Evolutionary conservation across 1,139 yeast genomes (phyloP).

Genomic region (Williopsis jadinii): DNA sequence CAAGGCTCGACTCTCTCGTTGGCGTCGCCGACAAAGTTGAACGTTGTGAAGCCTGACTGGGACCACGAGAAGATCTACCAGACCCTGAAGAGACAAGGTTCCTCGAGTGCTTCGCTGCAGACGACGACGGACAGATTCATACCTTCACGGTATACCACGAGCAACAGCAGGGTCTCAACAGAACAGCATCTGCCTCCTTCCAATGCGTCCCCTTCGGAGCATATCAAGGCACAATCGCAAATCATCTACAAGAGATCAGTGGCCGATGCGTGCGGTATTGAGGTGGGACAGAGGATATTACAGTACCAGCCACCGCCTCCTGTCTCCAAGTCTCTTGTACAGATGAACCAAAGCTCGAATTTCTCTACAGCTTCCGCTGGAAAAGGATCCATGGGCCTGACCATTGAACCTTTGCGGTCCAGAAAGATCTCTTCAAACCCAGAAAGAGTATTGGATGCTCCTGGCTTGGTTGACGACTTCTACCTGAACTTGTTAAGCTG

Average conservation of each 20-base stretch:
- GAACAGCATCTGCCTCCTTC: conserved; percentile 32
- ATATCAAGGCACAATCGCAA: conserved; percentile 64
- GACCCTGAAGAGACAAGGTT: conserved; percentile 16
- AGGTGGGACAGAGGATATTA: conserved; percentile 74
- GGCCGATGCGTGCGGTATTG: conserved; percentile 91
- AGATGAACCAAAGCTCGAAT: conserved; percentile 33
- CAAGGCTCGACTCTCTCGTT: conserved; percentile 27
- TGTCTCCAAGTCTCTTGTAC: conserved; percentile 48
- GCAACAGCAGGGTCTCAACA: conserved; percentile 32
- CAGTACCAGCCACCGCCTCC: conserved; percentile 90
- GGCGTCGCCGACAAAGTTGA: conserved; percentile 41
- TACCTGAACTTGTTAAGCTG: conserved; percentile 83
- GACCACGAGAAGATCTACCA: conserved; percentile 20
- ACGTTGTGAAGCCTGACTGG: conserved; percentile 36
- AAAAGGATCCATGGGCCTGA: conserved; percentile 16
- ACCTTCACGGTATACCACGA: conserved; percentile 44
- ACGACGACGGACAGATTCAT: conserved; percentile 40
- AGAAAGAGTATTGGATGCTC: conserved; percentile 92
- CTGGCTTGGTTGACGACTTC: conserved; percentile 89
- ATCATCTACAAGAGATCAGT: conserved; percentile 76
- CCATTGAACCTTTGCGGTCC: conserved; percentile 30
- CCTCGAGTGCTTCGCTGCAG: conserved; percentile 11
- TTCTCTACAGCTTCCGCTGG: conserved; percentile 3
- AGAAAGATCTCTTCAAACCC: conserved; percentile 84
- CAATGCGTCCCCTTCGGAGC: conserved; percentile 41